Evolutionary conservation across 2,329 filamentous ascomycete species (phyloP), one percentile per base, ranked within the genome.

Genomic region (Aspergillus spinulosporus): DNA sequence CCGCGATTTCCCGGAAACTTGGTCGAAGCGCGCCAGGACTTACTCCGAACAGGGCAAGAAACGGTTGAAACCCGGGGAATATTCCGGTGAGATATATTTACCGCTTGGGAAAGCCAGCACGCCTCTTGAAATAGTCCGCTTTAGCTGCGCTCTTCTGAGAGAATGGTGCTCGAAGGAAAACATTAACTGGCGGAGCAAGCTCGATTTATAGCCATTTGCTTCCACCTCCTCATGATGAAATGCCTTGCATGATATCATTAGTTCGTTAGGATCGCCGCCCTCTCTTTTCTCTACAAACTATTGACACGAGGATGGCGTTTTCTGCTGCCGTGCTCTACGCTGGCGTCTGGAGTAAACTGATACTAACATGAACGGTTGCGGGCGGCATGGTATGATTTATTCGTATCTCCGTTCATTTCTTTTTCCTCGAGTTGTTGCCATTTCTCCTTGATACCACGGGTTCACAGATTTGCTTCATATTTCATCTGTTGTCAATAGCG

Each of bases 131-230:
- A 75, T 75, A 7, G 74, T 78, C 7, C 69, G 74, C 4, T 79
- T 80, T 61, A 75, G 74, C 6, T 70, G 71, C 60, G 66, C 67
- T n/a, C 67, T 80, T 42, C 62, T 82, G 57, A 69, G 68, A 14
- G 76, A 80, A 57, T 82, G 77, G 75, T 75, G 74, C 46, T 65
- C 68, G 51, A 77, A 72, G 53, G 76, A 81, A 66, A 72, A 70
- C 11, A 66, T 81, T 11, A 70, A 74, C 7, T 80, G 75, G 76
- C 70, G 70, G 56, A 70, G 71, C 44, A 72, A 71, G 45, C 66
- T 78, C 52, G 69, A 66, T 57, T 64, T 78, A 62, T 78, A 66
- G 34, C 4, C 37, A n/a, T 6, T 28, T 49, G 28, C 21, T 37
- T 32, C 28, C 32, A 37, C 9, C 14, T 45, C 34, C 14, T 31